Conservation (phyloP, 2,329 filamentous ascomycete genomes). For the Aspergillus pseudoglaucus region DNA sequence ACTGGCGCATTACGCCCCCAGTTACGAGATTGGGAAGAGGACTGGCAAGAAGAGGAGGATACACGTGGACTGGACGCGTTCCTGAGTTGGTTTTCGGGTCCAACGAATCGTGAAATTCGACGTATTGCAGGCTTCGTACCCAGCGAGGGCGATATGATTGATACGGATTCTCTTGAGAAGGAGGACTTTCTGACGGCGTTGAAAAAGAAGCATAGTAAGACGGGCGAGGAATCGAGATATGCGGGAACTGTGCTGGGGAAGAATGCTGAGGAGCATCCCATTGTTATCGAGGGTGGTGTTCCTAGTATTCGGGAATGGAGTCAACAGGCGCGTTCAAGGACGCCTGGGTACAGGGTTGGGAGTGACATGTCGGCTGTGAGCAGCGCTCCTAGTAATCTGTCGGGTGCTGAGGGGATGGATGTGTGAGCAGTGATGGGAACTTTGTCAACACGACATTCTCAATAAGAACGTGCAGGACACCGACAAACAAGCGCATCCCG, state of each 20-base stretch:
- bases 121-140: conserved; percentile 70
- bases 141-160: conserved; percentile 45
- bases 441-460: neutral
- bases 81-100: conserved; percentile 68
- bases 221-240: conserved; percentile 78
- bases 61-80: conserved; percentile 71
- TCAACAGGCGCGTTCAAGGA: conserved; percentile 28
- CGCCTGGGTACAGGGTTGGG: conserved; percentile 17
- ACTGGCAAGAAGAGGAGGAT: conserved; percentile 67
- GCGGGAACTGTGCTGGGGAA: conserved; percentile 77
- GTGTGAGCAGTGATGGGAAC: conserved; percentile 15
- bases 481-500: neutral
- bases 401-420: conserved; percentile 32
- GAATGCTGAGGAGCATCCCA: conserved; percentile 60
- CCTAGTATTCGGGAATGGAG: conserved; percentile 63
- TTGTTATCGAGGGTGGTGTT: conserved; percentile 73
- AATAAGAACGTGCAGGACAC: neutral
- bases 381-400: conserved; percentile 35
- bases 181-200: conserved; percentile 69
- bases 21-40: conserved; percentile 60
- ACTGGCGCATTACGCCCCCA: conserved; percentile 68
- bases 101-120: conserved; percentile 70
- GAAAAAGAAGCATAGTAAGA: conserved; percentile 89
- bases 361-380: conserved; percentile 34
- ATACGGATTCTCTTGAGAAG: conserved; percentile 48